Evolutionary conservation across 176 grass and related monocot genomes (phyloP).

Genomic region (Areca catechu): DNA sequence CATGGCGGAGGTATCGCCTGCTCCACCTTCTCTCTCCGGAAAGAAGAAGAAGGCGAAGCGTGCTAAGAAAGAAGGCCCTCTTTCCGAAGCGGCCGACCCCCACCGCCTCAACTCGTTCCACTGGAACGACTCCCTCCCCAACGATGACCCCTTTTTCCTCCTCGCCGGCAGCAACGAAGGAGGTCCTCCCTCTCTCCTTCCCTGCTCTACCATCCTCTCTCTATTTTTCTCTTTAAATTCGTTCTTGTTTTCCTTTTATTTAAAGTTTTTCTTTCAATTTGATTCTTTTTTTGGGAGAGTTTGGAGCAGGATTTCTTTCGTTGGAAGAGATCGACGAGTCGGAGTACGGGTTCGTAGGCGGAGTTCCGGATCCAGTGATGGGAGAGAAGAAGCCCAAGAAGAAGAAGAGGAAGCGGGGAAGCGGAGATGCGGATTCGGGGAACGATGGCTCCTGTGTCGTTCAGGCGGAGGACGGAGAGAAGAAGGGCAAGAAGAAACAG

Average conservation of each 20-base stretch:
- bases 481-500: conserved; percentile 8
- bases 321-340: conserved; percentile 90
- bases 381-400: conserved; percentile 9
- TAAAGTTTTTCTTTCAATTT: conserved; percentile 6
- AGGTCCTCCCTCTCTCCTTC: conserved; percentile 27
- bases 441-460: conserved; percentile 6
- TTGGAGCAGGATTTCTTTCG: conserved; percentile 64
- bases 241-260: background rate
- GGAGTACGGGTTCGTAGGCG: conserved; percentile 43
- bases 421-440: background rate
- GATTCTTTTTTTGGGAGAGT: background rate
- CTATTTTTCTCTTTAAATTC: background rate
- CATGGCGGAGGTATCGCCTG: background rate
- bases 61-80: conserved; percentile 10
- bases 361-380: conserved; percentile 17
- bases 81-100: background rate
- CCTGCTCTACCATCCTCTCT: background rate
- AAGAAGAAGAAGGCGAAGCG: conserved; percentile 20
- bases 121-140: conserved; percentile 21
- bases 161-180: conserved; percentile 67
- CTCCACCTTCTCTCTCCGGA: background rate
- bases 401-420: conserved; percentile 41
- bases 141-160: conserved; percentile 55
- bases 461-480: background rate
- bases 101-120: background rate